These are phyloP conservation scores for Aspergillus cristatus DNA, from an alignment of 495 filamentous ascomycete species.

Conservation along the genomic window DNA sequence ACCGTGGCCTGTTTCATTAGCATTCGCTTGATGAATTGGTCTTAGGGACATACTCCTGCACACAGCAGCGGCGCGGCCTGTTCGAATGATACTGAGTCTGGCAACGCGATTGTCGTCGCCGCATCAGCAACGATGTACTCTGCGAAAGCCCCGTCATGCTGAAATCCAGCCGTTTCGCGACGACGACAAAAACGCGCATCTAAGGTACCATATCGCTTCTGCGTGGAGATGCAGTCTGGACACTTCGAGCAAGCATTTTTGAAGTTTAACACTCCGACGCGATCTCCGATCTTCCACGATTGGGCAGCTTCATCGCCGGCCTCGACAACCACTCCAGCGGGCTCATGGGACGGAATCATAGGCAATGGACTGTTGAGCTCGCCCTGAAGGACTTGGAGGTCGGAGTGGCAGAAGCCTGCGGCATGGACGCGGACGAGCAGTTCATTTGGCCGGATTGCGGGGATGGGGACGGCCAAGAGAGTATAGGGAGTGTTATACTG, in stretches of 20 bases:
- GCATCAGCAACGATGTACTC: constrained; percentile 23
- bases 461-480: constrained; percentile 38
- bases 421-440: constrained; percentile 50
- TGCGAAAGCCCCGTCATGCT: constrained; percentile 22
- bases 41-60: constrained; percentile 17
- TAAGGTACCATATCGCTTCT: not conserved
- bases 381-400: constrained; percentile 43
- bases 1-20: constrained; percentile 2
- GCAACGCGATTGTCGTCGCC: constrained; percentile 15
- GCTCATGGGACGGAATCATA: constrained; percentile 49
- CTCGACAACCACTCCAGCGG: constrained; percentile 43
- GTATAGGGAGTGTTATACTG: constrained; percentile 44
- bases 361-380: constrained; percentile 31
- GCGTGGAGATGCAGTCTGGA: not conserved
- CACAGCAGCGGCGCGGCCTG: constrained; percentile 29
- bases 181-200: constrained; percentile 6
- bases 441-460: constrained; percentile 34
- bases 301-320: constrained; percentile 18
- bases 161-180: constrained; percentile 11
- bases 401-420: constrained; percentile 52
- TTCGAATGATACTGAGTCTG: constrained; percentile 18
- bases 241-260: constrained; percentile 4
- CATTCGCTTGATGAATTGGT: too few species aligned
- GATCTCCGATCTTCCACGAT: constrained; percentile 2
- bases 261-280: constrained; percentile 8